Evolutionary conservation across 805 yeast genomes (phyloP).

Genomic region (Hanseniaspora thailandica): DNA sequence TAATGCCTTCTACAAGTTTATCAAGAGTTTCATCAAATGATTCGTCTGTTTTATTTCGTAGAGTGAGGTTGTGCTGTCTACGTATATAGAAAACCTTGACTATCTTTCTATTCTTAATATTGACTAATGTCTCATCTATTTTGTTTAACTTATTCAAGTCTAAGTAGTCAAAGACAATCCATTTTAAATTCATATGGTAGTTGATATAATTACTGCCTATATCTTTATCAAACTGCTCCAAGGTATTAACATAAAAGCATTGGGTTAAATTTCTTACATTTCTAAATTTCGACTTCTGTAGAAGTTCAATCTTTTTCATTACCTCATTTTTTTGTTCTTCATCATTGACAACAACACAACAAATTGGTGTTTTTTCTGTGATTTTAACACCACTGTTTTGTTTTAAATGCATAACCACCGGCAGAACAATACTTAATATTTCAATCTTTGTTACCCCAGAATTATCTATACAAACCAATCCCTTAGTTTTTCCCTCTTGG

Average conservation of each 20-base stretch:
- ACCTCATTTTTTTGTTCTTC: background rate
- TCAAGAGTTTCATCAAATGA: background rate
- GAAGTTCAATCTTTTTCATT: background rate
- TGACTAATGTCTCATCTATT: background rate
- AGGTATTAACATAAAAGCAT: background rate
- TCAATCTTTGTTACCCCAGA: background rate
- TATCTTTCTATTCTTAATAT: background rate
- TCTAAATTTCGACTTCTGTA: background rate
- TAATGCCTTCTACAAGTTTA: background rate
- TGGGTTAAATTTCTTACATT: background rate
- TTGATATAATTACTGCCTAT: background rate
- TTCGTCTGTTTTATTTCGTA: background rate
- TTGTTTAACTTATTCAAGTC: background rate
- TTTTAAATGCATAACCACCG: background rate
- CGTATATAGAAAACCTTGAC: background rate
- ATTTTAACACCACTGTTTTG: background rate
- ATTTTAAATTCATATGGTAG: background rate
- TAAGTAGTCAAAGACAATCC: slow-evolving; percentile 1
- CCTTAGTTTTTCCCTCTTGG: background rate
- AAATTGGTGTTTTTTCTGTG: background rate
- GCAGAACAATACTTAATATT: background rate
- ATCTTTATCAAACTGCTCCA: background rate
- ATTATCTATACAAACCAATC: background rate
- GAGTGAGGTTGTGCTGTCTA: background rate
- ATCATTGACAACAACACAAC: background rate